Evolutionary conservation across 352 stramenopile species (phyloP), one percentile per base, ranked within the genome.

Genomic region (Phytophthora europaea): DNA sequence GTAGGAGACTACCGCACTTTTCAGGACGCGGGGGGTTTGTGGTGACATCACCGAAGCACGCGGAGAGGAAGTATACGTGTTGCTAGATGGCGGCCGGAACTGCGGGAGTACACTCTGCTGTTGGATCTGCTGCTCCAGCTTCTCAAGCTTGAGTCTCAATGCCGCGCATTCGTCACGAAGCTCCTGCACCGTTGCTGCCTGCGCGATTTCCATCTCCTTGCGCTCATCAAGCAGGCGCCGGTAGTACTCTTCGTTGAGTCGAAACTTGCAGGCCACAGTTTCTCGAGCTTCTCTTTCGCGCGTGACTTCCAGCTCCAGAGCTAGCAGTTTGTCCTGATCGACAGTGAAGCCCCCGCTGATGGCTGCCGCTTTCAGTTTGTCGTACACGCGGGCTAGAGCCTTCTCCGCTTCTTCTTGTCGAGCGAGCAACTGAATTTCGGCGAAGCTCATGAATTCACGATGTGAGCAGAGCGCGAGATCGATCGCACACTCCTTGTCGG

Each of bases 391-490:
- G 7, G 67, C 8, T 0, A 91, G 50, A 16, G 66, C 61, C 15
- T 66, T 56, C 12, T 83, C 65, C 28, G 70, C 65, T 9, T 62
- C 61, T 22, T 81, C 65, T 53, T 79, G 71, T 15, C 76, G 77
- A 23, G 63, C 53, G 12, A 84, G 48, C 34, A 93, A 56, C 53
- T 81, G 72, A 38, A 77, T 18, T 38, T 85, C 61, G 6, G 84
- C 73, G 13, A 77, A 79, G 12, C 70, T 73, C 73, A 87, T 88
- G 58, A 89, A 87, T 54, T 90, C 86, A 23, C 84, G 86, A 26
- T 93, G 85, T 3, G 81, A 79, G 15, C 83, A 78, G 26, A 91
- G 64, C 6, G 82, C 82, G 6, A 85, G 81, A 51, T 92, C 86
- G 50, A 91, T 88, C 20, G 83, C 80, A 4, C 72, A 75, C 9